Percentiles rank a stretch among this genome's conserved stretches.
phyloP scores from a whole-genome alignment of 345 rosid species.

The Pseudoturritis turrita region DNA sequence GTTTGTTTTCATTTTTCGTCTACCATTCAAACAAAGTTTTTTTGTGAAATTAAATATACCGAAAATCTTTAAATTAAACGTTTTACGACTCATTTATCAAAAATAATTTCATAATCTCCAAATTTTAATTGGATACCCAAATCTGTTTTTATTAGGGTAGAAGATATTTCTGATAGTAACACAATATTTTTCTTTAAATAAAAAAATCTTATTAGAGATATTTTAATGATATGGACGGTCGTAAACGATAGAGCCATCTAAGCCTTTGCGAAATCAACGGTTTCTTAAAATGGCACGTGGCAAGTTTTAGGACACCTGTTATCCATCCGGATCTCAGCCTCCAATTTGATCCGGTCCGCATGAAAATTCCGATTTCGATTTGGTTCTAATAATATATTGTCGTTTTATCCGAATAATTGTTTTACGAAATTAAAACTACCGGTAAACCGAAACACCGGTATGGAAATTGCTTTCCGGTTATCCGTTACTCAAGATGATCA shows the following conservation, averaged over 20 bases:
- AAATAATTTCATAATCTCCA: neutral
- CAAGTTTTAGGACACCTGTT: neutral
- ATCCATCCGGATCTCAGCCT: neutral
- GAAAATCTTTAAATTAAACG: neutral
- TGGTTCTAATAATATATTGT: neutral
- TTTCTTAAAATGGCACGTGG: neutral
- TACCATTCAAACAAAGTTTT: neutral
- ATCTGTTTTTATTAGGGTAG: neutral
- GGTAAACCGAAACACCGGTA: neutral
- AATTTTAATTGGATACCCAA: neutral
- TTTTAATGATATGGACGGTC: conserved; percentile 12
- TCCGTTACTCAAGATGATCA: neutral
- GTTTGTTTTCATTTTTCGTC: conserved; percentile 6
- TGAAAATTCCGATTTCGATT: neutral
- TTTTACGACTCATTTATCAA: neutral
- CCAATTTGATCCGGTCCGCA: neutral
- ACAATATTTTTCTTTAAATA: neutral
- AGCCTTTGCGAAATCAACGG: neutral
- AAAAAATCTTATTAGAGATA: conserved; percentile 6
- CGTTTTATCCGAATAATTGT: neutral
- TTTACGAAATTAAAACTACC: neutral
- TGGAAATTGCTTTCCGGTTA: neutral
- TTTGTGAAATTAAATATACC: neutral
- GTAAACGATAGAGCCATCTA: neutral
- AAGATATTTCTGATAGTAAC: neutral